phyloP scores from a whole-genome alignment of 2,329 filamentous ascomycete genomes.

The Arthrobotrys conoides region DNA sequence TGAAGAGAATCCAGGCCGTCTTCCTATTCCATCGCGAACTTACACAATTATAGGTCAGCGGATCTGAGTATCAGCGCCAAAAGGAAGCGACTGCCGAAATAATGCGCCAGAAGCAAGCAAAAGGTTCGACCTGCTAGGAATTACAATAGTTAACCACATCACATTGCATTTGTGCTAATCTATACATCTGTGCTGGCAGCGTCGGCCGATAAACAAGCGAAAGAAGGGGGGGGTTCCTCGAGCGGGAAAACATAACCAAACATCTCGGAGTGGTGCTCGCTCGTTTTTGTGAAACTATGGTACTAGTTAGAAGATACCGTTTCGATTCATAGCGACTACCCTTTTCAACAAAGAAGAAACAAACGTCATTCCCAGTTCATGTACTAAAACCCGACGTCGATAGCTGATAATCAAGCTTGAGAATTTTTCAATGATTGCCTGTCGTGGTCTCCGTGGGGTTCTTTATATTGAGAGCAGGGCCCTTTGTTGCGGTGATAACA shows the following conservation, averaged over 20 bases:
- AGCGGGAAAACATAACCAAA: conserved; percentile 35
- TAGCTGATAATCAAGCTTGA: neutral
- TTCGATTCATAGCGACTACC: neutral
- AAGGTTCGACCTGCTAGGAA: conserved; percentile 26
- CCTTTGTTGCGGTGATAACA: conserved; percentile 20
- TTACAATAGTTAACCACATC: neutral
- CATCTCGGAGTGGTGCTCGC: neutral
- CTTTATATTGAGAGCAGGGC: neutral
- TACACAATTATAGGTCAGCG: conserved; percentile 70
- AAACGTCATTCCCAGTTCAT: neutral
- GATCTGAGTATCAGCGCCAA: conserved; percentile 80
- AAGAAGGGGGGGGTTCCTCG: conserved; percentile 22
- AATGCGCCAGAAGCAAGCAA: conserved; percentile 76
- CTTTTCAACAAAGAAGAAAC: neutral
- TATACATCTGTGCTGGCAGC: conserved; percentile 1
- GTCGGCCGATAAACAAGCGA: conserved; percentile 38
- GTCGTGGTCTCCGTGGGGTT: neutral
- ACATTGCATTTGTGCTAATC: conserved; percentile 18
- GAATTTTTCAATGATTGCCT: neutral
- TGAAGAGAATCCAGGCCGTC: neutral
- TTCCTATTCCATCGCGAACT: neutral
- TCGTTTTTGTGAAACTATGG: neutral
- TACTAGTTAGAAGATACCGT: neutral
- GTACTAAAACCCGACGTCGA: neutral
- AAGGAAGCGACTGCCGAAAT: conserved; percentile 81